Conservation (phyloP, 108 stramenopile genomes). For the Phaeodactylum tricornutum region DNA sequence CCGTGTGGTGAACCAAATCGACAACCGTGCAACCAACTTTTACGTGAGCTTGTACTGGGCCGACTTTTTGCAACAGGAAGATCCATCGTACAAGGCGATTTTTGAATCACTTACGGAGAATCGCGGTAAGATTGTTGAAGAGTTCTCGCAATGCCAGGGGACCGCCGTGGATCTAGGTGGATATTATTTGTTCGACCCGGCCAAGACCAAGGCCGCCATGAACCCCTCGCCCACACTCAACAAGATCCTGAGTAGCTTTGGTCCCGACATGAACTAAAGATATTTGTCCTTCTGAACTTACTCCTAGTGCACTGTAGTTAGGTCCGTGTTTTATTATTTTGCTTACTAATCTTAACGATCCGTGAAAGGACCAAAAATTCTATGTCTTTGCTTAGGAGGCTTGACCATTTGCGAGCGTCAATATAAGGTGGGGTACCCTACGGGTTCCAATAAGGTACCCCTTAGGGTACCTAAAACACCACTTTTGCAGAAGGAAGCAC, state of each 20-base stretch:
- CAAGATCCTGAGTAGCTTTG: slow-evolving; percentile 25
- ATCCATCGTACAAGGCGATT: slow-evolving; percentile 62
- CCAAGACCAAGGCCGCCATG: slow-evolving; percentile 72
- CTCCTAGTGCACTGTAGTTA: too few relatives aligned
- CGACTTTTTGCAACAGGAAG: slow-evolving; percentile 77
- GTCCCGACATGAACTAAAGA: slow-evolving; percentile 4
- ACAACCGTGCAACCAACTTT: slow-evolving; percentile 89
- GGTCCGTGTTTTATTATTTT: too few relatives aligned
- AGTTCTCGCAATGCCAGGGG: slow-evolving; percentile 75
- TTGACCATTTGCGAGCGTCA: too few relatives aligned
- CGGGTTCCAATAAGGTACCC: too few relatives aligned
- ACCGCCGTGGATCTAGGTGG: slow-evolving; percentile 84
- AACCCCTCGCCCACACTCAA: slow-evolving; percentile 75
- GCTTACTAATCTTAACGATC: too few relatives aligned
- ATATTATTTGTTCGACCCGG: slow-evolving; percentile 75
- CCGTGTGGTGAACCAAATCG: slow-evolving; percentile 84
- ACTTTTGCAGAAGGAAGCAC: too few relatives aligned
- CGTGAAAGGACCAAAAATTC: too few relatives aligned
- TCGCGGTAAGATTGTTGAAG: slow-evolving; percentile 75
- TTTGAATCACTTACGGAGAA: slow-evolving; percentile 58
- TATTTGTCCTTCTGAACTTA: too few relatives aligned
- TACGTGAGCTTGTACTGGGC: slow-evolving; percentile 92
- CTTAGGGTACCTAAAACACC: too few relatives aligned
- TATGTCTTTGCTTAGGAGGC: too few relatives aligned
- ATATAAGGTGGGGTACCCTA: too few relatives aligned